Conservation (phyloP, 1,139 yeast genomes). For the Hansenula anomala region DNA sequence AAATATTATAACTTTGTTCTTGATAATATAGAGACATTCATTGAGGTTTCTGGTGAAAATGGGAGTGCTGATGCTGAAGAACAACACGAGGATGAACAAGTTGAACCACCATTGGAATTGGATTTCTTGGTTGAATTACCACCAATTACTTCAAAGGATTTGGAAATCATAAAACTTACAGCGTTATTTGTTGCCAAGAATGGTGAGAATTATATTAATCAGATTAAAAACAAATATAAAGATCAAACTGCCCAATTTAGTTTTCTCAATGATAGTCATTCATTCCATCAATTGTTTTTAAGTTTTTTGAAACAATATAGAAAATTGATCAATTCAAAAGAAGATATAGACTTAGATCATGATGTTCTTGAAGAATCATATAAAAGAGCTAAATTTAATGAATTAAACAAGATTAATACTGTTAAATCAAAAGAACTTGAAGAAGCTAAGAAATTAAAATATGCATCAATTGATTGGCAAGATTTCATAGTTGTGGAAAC, state of each 20-base stretch:
- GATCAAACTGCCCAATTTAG: constrained; percentile 56
- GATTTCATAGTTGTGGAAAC: constrained; percentile 71
- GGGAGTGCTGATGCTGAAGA: neutral
- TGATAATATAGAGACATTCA: constrained; percentile 12
- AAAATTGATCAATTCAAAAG: constrained; percentile 27
- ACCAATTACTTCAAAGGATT: constrained; percentile 56
- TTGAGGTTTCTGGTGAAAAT: constrained; percentile 11
- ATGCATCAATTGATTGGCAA: constrained; percentile 85
- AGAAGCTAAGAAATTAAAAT: constrained; percentile 42
- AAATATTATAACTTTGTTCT: constrained; percentile 48
- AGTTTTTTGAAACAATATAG: constrained; percentile 55
- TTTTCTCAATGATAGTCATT: constrained; percentile 58
- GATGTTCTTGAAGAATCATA: constrained; percentile 47
- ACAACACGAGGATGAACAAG: constrained; percentile 4
- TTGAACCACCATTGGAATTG: constrained; percentile 14
- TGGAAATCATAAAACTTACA: constrained; percentile 64
- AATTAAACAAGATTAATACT: constrained; percentile 33
- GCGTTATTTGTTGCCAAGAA: constrained; percentile 59
- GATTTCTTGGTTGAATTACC: constrained; percentile 47
- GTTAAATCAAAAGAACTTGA: constrained; percentile 27
- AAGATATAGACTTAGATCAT: constrained; percentile 20
- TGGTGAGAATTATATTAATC: constrained; percentile 41
- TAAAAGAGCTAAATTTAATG: constrained; percentile 52
- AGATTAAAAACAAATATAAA: constrained; percentile 35
- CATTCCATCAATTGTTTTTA: constrained; percentile 51